Conservation (phyloP, 2,329 filamentous ascomycete genomes). For the Colletotrichum sp. region DNA sequence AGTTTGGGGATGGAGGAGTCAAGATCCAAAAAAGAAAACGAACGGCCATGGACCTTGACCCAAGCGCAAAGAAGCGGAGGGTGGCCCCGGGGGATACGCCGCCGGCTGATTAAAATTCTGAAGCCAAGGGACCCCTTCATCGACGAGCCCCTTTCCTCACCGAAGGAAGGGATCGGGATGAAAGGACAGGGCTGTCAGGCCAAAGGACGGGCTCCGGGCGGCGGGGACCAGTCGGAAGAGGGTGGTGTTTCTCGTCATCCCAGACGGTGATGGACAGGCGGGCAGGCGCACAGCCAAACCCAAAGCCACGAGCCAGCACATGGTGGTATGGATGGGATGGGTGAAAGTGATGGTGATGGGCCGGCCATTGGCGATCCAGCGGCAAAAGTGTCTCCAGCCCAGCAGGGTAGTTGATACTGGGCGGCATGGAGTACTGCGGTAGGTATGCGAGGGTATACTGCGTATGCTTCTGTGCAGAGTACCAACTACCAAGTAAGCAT, state of each 20-base stretch:
- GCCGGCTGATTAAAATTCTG: neutral
- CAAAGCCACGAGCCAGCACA: neutral
- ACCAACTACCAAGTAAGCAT: neutral
- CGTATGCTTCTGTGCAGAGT: neutral
- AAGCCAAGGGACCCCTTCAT: neutral
- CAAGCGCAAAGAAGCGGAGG: neutral
- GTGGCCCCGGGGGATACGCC: neutral
- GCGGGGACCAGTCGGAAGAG: conserved; percentile 13
- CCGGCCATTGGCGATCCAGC: neutral
- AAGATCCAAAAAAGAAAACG: neutral
- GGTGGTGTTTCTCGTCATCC: conserved; percentile 9
- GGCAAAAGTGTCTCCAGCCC: neutral
- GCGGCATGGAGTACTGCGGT: neutral
- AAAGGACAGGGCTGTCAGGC: neutral
- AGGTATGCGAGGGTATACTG: neutral
- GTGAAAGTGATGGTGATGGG: neutral
- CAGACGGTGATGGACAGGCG: neutral
- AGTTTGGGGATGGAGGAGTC: neutral
- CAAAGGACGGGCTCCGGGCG: neutral
- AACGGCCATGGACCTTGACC: neutral
- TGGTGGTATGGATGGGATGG: neutral
- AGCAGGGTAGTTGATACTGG: neutral
- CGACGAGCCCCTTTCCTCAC: neutral
- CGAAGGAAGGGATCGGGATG: neutral
- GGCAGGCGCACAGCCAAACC: neutral